Evolutionary conservation across 2,329 filamentous ascomycete species (phyloP).

Genomic region (Phoma sp.): DNA sequence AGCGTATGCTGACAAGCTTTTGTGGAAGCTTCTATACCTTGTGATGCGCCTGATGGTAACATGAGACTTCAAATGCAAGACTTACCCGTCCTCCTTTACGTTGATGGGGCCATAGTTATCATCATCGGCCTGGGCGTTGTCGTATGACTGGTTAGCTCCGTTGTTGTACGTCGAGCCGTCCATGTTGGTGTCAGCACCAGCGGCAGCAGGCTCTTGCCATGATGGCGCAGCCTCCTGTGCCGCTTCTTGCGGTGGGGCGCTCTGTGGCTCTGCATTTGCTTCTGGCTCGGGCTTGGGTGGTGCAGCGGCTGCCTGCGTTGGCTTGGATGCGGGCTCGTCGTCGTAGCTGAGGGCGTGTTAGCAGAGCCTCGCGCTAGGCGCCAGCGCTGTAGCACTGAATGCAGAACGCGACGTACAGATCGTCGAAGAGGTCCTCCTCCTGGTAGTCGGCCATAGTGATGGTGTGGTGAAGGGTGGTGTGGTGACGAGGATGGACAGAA

Average conservation of each 20-base stretch:
- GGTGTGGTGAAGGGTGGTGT: neutral
- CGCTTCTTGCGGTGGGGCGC: conserved; percentile 26
- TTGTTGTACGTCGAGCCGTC: conserved; percentile 38
- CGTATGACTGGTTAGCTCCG: conserved; percentile 41
- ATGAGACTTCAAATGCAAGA: conserved; percentile 26
- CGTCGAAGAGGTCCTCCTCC: conserved; percentile 94
- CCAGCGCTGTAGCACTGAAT: neutral
- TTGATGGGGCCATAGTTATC: conserved; percentile 64
- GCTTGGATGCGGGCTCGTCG: conserved; percentile 47
- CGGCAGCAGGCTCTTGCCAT: conserved; percentile 28
- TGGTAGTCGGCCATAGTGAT: conserved; percentile 66
- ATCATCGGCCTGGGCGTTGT: conserved; percentile 44
- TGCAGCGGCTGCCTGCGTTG: conserved; percentile 29
- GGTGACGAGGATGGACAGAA: neutral
- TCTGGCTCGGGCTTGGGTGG: conserved; percentile 33
- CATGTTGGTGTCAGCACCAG: conserved; percentile 41
- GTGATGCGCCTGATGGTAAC: conserved; percentile 30
- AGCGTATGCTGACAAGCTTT: neutral
- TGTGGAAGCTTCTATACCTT: conserved; percentile 21
- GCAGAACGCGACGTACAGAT: conserved; percentile 71
- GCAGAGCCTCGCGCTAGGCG: neutral
- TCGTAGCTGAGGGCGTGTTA: conserved; percentile 48
- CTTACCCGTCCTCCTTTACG: conserved; percentile 94
- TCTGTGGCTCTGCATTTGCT: conserved; percentile 26
- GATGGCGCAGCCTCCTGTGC: conserved; percentile 25